Percentiles rank a stretch among this genome's conserved stretches.
Evolutionary conservation across 2,329 filamentous ascomycete genomes (phyloP).

Genomic region (Paramyrothecium sp.): DNA sequence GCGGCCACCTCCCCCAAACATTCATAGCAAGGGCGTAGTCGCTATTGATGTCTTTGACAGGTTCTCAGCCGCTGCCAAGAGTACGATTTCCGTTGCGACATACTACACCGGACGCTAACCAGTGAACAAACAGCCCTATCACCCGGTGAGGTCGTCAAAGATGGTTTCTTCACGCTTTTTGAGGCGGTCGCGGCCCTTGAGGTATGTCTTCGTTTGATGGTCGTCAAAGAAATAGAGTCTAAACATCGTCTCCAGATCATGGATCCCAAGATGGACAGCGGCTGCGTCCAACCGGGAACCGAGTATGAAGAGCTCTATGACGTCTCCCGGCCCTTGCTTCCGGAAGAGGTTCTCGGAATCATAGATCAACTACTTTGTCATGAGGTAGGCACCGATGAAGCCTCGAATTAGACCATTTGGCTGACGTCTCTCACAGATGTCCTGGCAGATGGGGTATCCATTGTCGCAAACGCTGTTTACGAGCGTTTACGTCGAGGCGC

Average conservation of each 20-base stretch:
- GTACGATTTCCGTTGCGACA: constrained; percentile 34
- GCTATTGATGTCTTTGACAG: constrained; percentile 57
- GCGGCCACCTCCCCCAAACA: constrained; percentile 37
- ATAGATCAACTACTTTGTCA: constrained; percentile 91
- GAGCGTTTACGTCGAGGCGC: constrained; percentile 82
- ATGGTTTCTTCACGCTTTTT: constrained; percentile 91
- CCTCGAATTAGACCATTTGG: not conserved
- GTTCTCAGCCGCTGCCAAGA: constrained; percentile 51
- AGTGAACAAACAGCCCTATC: constrained; percentile 61
- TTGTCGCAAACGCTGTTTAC: constrained; percentile 94
- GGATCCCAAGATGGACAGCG: constrained; percentile 99
- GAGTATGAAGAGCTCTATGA: constrained; percentile 84
- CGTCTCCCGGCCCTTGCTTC: constrained; percentile 63
- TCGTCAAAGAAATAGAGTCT: constrained; percentile 1
- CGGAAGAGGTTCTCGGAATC: constrained; percentile 83
- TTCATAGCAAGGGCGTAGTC: constrained; percentile 48
- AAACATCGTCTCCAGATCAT: constrained; percentile 69
- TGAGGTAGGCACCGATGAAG: constrained; percentile 56
- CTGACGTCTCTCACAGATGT: constrained; percentile 59
- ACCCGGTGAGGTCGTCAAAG: constrained; percentile 84
- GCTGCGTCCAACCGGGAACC: constrained; percentile 74
- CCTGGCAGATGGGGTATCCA: constrained; percentile 95
- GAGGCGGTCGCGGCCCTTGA: constrained; percentile 88
- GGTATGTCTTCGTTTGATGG: constrained; percentile 35
- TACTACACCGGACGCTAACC: constrained; percentile 20